These are phyloP conservation scores for Haplosporangium gracile DNA, from an alignment of 192 early-diverging fungal species.

Conservation along the genomic window DNA sequence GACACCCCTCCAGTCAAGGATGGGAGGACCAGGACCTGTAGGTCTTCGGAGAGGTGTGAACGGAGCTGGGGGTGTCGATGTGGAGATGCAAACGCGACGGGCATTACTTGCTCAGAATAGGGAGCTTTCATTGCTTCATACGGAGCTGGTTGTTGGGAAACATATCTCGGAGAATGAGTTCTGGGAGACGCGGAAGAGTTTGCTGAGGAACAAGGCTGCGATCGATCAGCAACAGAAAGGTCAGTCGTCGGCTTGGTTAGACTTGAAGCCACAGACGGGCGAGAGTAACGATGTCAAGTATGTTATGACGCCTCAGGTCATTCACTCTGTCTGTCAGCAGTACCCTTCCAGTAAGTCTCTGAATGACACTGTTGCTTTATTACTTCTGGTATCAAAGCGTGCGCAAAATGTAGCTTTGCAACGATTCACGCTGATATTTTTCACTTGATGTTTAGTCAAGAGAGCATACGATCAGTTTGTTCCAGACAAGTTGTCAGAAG, in stretches of 20 bases:
- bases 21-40: slow-evolving; percentile 17
- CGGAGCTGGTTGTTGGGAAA: slow-evolving; percentile 80
- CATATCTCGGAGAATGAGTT: slow-evolving; percentile 94
- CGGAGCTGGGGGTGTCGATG: slow-evolving; percentile 51
- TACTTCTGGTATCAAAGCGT: not conserved
- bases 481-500: slow-evolving; percentile 80
- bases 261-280: slow-evolving; percentile 71
- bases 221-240: slow-evolving; percentile 85
- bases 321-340: slow-evolving; percentile 90
- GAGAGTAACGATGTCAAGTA: slow-evolving; percentile 87
- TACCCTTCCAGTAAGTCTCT: slow-evolving; percentile 77
- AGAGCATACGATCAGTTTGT: slow-evolving; percentile 87
- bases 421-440: not conserved
- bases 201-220: slow-evolving; percentile 80
- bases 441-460: slow-evolving; percentile 66
- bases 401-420: not conserved
- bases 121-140: slow-evolving; percentile 79
- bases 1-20: slow-evolving; percentile 23
- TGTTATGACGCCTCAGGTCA: slow-evolving; percentile 90
- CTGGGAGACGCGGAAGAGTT: slow-evolving; percentile 86
- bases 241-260: slow-evolving; percentile 79
- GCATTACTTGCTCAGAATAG: slow-evolving; percentile 75
- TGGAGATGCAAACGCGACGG: slow-evolving; percentile 72
- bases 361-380: not conserved
- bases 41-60: slow-evolving; percentile 32